phyloP scores from a whole-genome alignment of 176 grass and related monocot species.

The Zea luxurians region DNA sequence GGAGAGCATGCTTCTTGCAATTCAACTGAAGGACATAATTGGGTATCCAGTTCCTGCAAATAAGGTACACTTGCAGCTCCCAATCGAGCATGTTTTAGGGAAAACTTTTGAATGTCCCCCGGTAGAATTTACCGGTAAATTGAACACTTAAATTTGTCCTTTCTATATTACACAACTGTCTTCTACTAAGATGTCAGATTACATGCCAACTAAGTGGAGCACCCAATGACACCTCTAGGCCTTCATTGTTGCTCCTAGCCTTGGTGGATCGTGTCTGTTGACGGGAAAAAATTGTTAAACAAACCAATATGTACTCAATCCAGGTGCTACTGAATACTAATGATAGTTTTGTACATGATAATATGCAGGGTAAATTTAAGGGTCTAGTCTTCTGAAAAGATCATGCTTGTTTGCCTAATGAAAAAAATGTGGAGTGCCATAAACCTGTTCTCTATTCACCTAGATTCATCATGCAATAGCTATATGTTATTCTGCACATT shows the following conservation, averaged over 20 bases:
- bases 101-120: background rate
- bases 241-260: conserved; percentile 16
- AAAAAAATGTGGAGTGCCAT: background rate
- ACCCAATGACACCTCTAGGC: background rate
- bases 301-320: conserved; percentile 16
- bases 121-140: background rate
- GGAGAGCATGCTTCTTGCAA: conserved; percentile 96
- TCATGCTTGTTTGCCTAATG: conserved; percentile 1
- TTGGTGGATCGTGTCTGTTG: background rate
- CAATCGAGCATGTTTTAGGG: background rate
- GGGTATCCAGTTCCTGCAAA: conserved; percentile 80
- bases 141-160: background rate
- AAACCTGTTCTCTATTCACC: background rate
- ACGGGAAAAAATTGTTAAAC: background rate
- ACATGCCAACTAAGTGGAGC: conserved; percentile 28
- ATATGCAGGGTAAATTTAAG: background rate
- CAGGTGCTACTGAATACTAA: background rate
- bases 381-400: background rate
- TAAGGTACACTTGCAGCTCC: conserved; percentile 52
- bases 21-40: conserved; percentile 95
- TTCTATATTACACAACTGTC: conserved; percentile 16
- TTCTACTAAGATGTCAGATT: conserved; percentile 23
- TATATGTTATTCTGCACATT: background rate
- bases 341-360: conserved; percentile 7
- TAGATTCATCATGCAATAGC: background rate